Evolutionary conservation across 768 basidiomycete genomes (phyloP).

Genomic region (Lepiota brunneoincarnata): DNA sequence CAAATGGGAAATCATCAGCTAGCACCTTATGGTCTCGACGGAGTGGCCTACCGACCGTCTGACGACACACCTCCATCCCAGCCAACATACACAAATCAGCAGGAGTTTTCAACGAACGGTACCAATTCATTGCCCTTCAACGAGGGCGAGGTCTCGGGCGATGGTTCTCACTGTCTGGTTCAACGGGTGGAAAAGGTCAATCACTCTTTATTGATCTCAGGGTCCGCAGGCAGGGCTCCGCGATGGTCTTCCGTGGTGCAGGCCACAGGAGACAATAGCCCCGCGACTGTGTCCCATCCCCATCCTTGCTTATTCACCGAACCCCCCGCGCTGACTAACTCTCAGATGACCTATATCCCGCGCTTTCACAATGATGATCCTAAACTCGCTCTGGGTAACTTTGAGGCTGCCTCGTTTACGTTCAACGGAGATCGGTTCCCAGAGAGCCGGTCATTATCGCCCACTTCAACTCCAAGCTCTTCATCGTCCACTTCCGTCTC

Average conservation of each 20-base stretch:
- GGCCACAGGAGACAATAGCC: background rate
- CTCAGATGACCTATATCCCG: slow-evolving; percentile 32
- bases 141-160: slow-evolving; percentile 18
- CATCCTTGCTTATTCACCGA: background rate
- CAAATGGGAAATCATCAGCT: slow-evolving; percentile 32
- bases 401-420: slow-evolving; percentile 6
- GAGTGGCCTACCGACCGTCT: slow-evolving; percentile 43
- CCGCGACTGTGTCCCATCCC: background rate
- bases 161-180: slow-evolving; percentile 16
- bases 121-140: slow-evolving; percentile 43
- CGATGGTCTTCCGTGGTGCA: background rate
- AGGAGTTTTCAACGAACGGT: slow-evolving; percentile 31
- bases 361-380: slow-evolving; percentile 27
- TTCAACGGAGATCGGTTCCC: slow-evolving; percentile 23
- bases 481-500: slow-evolving; percentile 64
- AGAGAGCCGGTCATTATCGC: slow-evolving; percentile 70
- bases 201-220: background rate
- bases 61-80: slow-evolving; percentile 45
- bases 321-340: slow-evolving; percentile 23
- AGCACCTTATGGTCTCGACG: slow-evolving; percentile 32
- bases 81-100: slow-evolving; percentile 37
- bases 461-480: slow-evolving; percentile 58
- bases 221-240: background rate
- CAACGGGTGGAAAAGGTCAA: slow-evolving; percentile 14
- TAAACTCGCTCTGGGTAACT: slow-evolving; percentile 19